Percentiles rank a stretch among this genome's conserved stretches.
Evolutionary conservation across 2,329 filamentous ascomycete genomes (phyloP).

Genomic region (Orbilia javanica): DNA sequence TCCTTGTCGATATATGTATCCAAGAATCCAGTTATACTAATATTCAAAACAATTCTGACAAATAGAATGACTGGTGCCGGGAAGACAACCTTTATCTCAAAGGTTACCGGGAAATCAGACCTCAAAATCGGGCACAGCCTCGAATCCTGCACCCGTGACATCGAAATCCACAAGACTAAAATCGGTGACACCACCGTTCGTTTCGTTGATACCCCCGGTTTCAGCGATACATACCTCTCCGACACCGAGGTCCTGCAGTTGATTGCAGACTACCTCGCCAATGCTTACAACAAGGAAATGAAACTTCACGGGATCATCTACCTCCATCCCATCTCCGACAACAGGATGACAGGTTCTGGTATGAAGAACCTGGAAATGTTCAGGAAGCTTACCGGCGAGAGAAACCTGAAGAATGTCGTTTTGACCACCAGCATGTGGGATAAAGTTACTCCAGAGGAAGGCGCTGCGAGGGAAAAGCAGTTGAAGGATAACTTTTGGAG

Average conservation of each 20-base stretch:
- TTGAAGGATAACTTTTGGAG: slow-evolving; percentile 61
- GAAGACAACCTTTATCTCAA: slow-evolving; percentile 65
- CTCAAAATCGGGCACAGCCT: slow-evolving; percentile 64
- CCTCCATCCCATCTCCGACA: slow-evolving; percentile 67
- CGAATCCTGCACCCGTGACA: slow-evolving; percentile 62
- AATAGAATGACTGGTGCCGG: slow-evolving; percentile 64
- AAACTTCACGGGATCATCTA: slow-evolving; percentile 68
- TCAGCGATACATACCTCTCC: slow-evolving; percentile 67
- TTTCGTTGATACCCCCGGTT: slow-evolving; percentile 69
- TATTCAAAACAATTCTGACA: not conserved
- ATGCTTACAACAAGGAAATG: slow-evolving; percentile 63
- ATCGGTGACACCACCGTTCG: slow-evolving; percentile 60
- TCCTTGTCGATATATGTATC: not conserved
- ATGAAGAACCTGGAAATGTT: slow-evolving; percentile 67
- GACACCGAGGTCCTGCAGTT: slow-evolving; percentile 68
- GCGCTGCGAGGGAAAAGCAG: slow-evolving; percentile 42
- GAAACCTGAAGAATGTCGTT: slow-evolving; percentile 65
- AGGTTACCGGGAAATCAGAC: slow-evolving; percentile 63
- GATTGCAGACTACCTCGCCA: slow-evolving; percentile 66
- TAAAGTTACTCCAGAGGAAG: slow-evolving; percentile 61
- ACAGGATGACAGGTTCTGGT: slow-evolving; percentile 64
- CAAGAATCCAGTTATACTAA: not conserved
- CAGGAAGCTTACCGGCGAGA: slow-evolving; percentile 66
- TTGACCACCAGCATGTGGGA: slow-evolving; percentile 68
- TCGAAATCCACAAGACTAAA: slow-evolving; percentile 39